These are phyloP conservation scores for Trichoderma endophyticum DNA, from an alignment of 2,329 filamentous ascomycete species.

Conservation along the genomic window DNA sequence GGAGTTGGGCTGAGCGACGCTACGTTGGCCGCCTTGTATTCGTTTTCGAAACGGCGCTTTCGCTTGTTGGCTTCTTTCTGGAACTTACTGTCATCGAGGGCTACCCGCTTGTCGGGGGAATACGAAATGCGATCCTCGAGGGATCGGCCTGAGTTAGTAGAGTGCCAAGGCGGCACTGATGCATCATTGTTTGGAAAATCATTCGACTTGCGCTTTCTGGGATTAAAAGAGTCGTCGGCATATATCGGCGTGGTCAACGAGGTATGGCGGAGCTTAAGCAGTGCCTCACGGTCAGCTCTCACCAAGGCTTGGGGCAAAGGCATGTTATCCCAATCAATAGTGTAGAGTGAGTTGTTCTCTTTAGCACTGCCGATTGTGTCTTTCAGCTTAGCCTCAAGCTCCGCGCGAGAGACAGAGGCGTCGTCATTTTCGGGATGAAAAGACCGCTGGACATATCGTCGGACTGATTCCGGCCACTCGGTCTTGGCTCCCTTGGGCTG, in stretches of 20 bases:
- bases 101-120: conserved; percentile 41
- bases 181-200: conserved; percentile 54
- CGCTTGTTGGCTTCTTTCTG: conserved; percentile 88
- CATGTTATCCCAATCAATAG: conserved; percentile 77
- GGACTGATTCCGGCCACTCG: conserved; percentile 79
- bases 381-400: conserved; percentile 84
- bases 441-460: conserved; percentile 82
- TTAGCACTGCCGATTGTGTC: conserved; percentile 79
- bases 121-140: conserved; percentile 77
- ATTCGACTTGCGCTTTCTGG: conserved; percentile 81
- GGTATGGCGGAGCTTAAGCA: conserved; percentile 38
- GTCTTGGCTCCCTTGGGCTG: conserved; percentile 55
- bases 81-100: conserved; percentile 74
- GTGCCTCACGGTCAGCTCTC: conserved; percentile 61
- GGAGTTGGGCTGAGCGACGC: conserved; percentile 57
- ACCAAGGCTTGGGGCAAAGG: conserved; percentile 84
- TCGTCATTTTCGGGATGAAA: conserved; percentile 74
- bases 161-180: conserved; percentile 68
- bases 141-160: conserved; percentile 55
- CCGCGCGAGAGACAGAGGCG: conserved; percentile 57
- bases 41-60: conserved; percentile 77
- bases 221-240: conserved; percentile 35
- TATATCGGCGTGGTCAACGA: conserved; percentile 22
- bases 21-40: conserved; percentile 55
- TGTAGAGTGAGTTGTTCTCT: conserved; percentile 66